phyloP scores from a whole-genome alignment of 495 filamentous ascomycete genomes.

The Wilcoxina mikolae region DNA sequence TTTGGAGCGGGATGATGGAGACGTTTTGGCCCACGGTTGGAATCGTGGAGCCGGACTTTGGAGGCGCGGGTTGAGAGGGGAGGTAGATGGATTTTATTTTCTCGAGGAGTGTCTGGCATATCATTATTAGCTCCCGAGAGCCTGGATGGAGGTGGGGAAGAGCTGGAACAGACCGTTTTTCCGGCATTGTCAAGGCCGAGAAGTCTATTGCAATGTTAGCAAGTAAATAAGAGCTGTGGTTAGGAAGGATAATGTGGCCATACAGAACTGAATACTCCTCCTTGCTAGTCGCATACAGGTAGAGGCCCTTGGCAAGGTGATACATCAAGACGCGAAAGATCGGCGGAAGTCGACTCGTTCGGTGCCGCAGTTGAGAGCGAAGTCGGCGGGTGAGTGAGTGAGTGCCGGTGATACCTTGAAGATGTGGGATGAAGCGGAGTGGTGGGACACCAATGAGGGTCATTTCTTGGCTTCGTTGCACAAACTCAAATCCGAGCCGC shows the following conservation, averaged over 20 bases:
- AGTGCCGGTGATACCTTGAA: too few species aligned
- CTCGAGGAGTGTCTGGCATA: slow-evolving; percentile 61
- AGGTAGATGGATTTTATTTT: slow-evolving; percentile 82
- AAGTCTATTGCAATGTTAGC: too few species aligned
- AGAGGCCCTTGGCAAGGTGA: slow-evolving; percentile 87
- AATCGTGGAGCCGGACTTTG: slow-evolving; percentile 58
- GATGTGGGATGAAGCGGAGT: too few species aligned
- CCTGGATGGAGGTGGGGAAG: background rate
- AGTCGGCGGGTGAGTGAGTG: too few species aligned
- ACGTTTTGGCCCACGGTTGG: slow-evolving; percentile 98
- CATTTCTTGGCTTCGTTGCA: too few species aligned
- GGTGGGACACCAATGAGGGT: too few species aligned
- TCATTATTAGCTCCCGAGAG: background rate
- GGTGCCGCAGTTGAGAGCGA: too few species aligned
- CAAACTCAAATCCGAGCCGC: too few species aligned
- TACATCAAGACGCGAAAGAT: slow-evolving; percentile 60
- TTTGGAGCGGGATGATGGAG: slow-evolving; percentile 65
- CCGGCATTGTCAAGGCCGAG: slow-evolving; percentile 96
- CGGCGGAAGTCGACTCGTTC: too few species aligned
- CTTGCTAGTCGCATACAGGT: slow-evolving; percentile 87
- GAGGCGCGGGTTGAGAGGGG: slow-evolving; percentile 41
- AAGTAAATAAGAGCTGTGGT: too few species aligned
- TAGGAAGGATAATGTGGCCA: slow-evolving; percentile 2
- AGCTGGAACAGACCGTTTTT: slow-evolving; percentile 45
- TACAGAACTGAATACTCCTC: slow-evolving; percentile 93